Conservation (phyloP, 805 yeast genomes). For the Candida wancherniae region DNA sequence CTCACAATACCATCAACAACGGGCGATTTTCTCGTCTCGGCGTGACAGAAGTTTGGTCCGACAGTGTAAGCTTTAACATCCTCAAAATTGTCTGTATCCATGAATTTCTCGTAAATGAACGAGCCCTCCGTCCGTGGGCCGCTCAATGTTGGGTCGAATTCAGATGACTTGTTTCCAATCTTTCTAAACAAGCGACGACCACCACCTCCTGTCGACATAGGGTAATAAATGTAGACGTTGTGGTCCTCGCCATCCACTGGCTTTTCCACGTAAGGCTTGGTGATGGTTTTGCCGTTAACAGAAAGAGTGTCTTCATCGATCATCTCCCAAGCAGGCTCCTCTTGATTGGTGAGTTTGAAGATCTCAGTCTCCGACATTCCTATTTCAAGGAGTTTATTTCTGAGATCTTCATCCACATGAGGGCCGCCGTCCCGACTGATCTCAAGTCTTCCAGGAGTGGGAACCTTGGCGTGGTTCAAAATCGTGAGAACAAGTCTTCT, state of each 20-base stretch:
- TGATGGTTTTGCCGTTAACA: constrained; percentile 66
- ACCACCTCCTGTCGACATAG: constrained; percentile 90
- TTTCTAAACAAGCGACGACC: constrained; percentile 92
- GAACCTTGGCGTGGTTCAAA: constrained; percentile 75
- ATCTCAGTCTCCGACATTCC: constrained; percentile 44
- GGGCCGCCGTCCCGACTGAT: constrained; percentile 98
- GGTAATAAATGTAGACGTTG: constrained; percentile 89
- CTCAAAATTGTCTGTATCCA: constrained; percentile 97
- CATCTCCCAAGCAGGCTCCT: constrained; percentile 85
- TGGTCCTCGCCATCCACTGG: constrained; percentile 99
- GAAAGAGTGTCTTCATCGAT: constrained; percentile 70
- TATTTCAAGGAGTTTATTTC: constrained; percentile 40
- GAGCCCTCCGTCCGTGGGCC: constrained; percentile 86
- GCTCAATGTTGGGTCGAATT: constrained; percentile 77
- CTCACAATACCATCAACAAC: constrained; percentile 99
- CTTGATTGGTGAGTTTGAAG: constrained; percentile 55
- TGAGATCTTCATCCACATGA: constrained; percentile 55
- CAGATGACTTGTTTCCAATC: constrained; percentile 95
- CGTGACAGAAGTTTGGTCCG: constrained; percentile 87
- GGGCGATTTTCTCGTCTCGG: constrained; percentile 97
- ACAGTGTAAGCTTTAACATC: constrained; percentile 99
- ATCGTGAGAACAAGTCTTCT: constrained; percentile 80
- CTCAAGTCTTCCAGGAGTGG: constrained; percentile 84
- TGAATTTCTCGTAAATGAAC: constrained; percentile 85
- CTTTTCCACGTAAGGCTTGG: constrained; percentile 94